phyloP scores from a whole-genome alignment of 1,284 basidiomycete species.

The Rhodotorula sp. region DNA sequence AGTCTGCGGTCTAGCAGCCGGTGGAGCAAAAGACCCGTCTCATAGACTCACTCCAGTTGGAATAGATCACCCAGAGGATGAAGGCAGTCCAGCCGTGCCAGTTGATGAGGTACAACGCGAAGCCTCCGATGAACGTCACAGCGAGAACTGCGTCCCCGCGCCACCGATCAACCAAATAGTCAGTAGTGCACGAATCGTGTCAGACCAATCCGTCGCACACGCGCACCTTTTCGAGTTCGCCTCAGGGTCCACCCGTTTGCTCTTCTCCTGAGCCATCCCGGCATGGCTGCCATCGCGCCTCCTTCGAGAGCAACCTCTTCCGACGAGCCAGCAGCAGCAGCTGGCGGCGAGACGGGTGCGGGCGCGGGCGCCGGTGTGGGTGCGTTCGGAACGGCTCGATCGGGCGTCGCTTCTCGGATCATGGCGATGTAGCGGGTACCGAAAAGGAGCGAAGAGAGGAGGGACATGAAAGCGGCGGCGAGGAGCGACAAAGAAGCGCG shows the following conservation, averaged over 20 bases:
- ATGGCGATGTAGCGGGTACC: slow-evolving; percentile 44
- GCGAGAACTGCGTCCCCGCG: background rate
- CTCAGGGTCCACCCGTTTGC: slow-evolving; percentile 1
- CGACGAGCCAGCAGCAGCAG: no score
- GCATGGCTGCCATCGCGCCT: background rate
- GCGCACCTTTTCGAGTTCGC: slow-evolving; percentile 9
- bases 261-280: background rate
- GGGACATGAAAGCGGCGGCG: slow-evolving; percentile 43
- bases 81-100: slow-evolving; percentile 40
- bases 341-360: slow-evolving; percentile 1
- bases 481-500: slow-evolving; percentile 42
- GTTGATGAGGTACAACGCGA: slow-evolving; percentile 27
- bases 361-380: slow-evolving; percentile 13
- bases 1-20: background rate
- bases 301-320: background rate
- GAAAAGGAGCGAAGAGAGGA: slow-evolving; percentile 44
- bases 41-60: slow-evolving; percentile 43
- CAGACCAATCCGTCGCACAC: no score
- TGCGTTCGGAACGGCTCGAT: background rate
- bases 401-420: slow-evolving; percentile 40
- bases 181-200: no score
- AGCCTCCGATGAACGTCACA: background rate
- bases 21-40: no score
- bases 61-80: slow-evolving; percentile 39
- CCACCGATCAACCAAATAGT: background rate